Base-by-base conservation (phyloP, 257 asterid species). In the Plectranthus barbatus region DNA sequence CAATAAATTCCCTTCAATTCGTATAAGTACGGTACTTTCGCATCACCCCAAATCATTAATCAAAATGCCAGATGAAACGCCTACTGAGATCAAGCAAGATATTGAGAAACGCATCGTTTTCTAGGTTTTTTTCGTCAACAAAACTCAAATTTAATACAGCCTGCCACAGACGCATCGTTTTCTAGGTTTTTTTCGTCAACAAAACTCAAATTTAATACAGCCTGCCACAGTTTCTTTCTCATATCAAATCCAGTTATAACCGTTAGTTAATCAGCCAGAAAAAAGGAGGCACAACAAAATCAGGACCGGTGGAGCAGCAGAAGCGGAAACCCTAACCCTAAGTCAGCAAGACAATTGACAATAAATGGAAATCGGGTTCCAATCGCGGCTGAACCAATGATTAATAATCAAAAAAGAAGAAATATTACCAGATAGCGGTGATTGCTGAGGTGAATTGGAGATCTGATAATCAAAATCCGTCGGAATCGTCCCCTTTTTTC, bases 271-370 rank as follows among this genome's bases (percentile, higher is more conserved):
- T 47, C 56, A 53, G 39, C 23, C 47, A 55, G 47, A 55, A 23
- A 33, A 8, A 46, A 8, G 10, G 24, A 39, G 67, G 55, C 46
- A 21, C 66, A 8, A 24, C 20, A 14, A 56, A 50, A 41, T 50
- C 36, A 57, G 34, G 31, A 13, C 41, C 36, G 5, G 7, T 7
- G 44, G 56, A 42, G 66, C 68, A 17, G 45, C 73, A 12, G 50
- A 53, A 17, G 53, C 62, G 59, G 60, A 59, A 64, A 62, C 71
- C 81, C 55, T 58, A 79, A 73, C 75, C 85, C 85, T 80, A 76
- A 80, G 73, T 68, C 58, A 21, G 61, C 8, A 13, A 20, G 6
- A 31, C n/a, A 42, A 14, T 18, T 31, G 33, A 29, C 48, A 67
- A 70, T 36, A 47, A 8, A 36, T 71, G 53, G 49, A 64, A 68